A percentile compares a stretch with the other conserved stretches of the same genome.
Conservation (phyloP, 805 yeast species). For the Candida easanensis region DNA sequence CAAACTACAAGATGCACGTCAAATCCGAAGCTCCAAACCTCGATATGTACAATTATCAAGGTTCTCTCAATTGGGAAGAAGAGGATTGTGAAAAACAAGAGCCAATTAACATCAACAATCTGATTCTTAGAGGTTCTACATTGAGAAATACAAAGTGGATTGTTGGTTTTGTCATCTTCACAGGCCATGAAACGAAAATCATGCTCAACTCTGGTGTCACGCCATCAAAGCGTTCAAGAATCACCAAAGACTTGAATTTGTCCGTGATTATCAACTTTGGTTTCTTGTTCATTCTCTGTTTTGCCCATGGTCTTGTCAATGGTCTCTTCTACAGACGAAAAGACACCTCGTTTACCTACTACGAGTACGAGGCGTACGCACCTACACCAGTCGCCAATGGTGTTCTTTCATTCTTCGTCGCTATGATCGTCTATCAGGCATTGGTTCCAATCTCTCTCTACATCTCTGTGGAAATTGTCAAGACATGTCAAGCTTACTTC, state of each 20-base stretch:
- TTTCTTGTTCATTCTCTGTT: conserved; percentile 61
- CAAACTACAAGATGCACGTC: conserved; percentile 53
- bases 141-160: conserved; percentile 80
- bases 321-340: conserved; percentile 55
- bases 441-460: conserved; percentile 81
- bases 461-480: conserved; percentile 77
- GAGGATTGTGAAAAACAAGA: conserved; percentile 39
- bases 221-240: conserved; percentile 72
- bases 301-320: conserved; percentile 67
- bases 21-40: conserved; percentile 83
- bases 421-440: conserved; percentile 72
- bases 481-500: conserved; percentile 77
- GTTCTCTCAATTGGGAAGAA: conserved; percentile 54
- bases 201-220: conserved; percentile 79
- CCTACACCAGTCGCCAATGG: conserved; percentile 66
- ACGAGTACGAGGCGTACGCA: conserved; percentile 67
- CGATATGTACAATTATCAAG: conserved; percentile 71
- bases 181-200: conserved; percentile 77
- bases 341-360: conserved; percentile 52
- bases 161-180: conserved; percentile 68
- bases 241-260: conserved; percentile 68
- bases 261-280: conserved; percentile 67
- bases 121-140: conserved; percentile 69
- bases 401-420: conserved; percentile 68
- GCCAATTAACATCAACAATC: conserved; percentile 63